Evolutionary conservation across 2,329 filamentous ascomycete genomes (phyloP).

Genomic region (Cladosporium sp.): DNA sequence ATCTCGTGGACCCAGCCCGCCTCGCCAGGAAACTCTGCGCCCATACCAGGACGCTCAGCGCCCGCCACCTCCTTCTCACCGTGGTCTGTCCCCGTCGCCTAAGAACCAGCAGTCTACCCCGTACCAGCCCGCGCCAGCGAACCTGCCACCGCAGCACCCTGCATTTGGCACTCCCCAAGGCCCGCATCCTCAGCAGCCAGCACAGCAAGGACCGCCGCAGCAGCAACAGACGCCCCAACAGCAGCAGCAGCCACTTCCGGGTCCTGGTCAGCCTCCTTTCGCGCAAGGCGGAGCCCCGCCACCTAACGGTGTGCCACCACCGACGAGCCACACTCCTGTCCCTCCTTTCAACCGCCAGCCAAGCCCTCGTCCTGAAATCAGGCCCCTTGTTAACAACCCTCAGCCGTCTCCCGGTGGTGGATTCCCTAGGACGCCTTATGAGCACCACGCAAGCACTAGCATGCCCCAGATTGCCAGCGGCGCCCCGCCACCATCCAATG

Average conservation of each 20-base stretch:
- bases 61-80: slow-evolving; percentile 47
- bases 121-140: slow-evolving; percentile 45
- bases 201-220: slow-evolving; percentile 17
- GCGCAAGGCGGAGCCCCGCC: slow-evolving; percentile 20
- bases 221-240: slow-evolving; percentile 12
- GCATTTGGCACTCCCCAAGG: slow-evolving; percentile 8
- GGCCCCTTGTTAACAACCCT: slow-evolving; percentile 73
- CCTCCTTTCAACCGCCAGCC: slow-evolving; percentile 60
- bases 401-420: slow-evolving; percentile 79
- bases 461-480: slow-evolving; percentile 61
- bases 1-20: slow-evolving; percentile 45
- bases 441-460: slow-evolving; percentile 64
- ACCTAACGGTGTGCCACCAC: slow-evolving; percentile 39
- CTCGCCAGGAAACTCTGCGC: slow-evolving; percentile 63
- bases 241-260: slow-evolving; percentile 21
- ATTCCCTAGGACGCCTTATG: slow-evolving; percentile 76
- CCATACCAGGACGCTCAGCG: slow-evolving; percentile 40
- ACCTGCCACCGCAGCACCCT: slow-evolving; percentile 39
- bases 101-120: slow-evolving; percentile 52
- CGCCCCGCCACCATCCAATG: slow-evolving; percentile 60
- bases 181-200: not conserved
- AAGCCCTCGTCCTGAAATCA: slow-evolving; percentile 71
- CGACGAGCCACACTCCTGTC: slow-evolving; percentile 45
- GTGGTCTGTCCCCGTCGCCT: slow-evolving; percentile 54
- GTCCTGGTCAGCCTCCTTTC: slow-evolving; percentile 22